Evolutionary conservation across 257 asterid species (phyloP).

Genomic region (Lavandula angustifolia): DNA sequence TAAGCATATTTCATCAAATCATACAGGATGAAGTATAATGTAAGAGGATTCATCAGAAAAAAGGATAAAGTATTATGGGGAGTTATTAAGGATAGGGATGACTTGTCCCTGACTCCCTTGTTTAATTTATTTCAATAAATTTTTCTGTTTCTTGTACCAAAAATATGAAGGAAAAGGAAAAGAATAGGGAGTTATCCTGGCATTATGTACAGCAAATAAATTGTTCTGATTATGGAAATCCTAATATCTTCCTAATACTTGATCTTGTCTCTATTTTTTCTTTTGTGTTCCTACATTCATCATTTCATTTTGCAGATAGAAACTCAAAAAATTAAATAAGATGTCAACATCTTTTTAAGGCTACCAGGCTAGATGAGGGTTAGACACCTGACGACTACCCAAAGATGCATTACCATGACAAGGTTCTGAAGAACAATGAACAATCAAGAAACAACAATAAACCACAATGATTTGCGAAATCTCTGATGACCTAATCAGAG

Average conservation of each 20-base stretch:
- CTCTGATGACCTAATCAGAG: neutral
- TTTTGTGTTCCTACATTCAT: neutral
- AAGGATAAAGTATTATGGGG: neutral
- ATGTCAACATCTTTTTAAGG: neutral
- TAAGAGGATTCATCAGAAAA: neutral
- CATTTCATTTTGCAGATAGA: slow-evolving; percentile 4
- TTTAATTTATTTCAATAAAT: neutral
- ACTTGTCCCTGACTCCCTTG: neutral
- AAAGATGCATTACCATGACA: slow-evolving; percentile 17
- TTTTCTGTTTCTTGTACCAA: neutral
- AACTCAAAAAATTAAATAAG: neutral
- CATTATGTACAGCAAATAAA: slow-evolving; percentile 13
- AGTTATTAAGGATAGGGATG: neutral
- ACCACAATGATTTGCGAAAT: neutral
- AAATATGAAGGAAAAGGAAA: neutral
- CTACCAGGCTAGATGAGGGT: neutral
- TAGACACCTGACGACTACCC: slow-evolving; percentile 1
- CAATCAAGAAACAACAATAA: neutral
- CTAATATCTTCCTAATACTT: neutral
- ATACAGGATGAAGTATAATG: slow-evolving; percentile 1
- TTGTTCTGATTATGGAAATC: neutral
- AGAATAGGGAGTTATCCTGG: neutral
- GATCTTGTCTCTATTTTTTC: neutral
- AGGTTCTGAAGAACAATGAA: slow-evolving; percentile 13
- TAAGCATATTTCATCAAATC: slow-evolving; percentile 25